Evolutionary conservation across 108 stramenopile genomes (phyloP).

Genomic region (Nitzschia putrida): DNA sequence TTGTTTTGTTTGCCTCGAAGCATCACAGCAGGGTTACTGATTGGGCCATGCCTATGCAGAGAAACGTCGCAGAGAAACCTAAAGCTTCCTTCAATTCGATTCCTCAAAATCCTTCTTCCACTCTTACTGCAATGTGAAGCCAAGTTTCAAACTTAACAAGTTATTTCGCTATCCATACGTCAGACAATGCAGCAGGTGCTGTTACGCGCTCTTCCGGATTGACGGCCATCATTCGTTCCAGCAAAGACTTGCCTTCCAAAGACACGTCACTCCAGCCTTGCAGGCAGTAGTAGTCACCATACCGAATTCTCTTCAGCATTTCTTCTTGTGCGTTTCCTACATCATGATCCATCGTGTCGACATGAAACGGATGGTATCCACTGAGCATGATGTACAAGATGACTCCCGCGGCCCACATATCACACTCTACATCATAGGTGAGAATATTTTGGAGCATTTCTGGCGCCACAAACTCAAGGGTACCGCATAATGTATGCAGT

Average conservation of each 20-base stretch:
- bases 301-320: conserved; percentile 61
- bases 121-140: too few species aligned
- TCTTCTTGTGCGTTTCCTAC: conserved; percentile 58
- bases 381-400: conserved; percentile 88
- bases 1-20: too few species aligned
- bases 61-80: too few species aligned
- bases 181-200: conserved; percentile 60
- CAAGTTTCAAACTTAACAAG: too few species aligned
- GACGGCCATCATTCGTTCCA: conserved; percentile 61
- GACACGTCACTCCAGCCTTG: conserved; percentile 62
- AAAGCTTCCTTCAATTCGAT: too few species aligned
- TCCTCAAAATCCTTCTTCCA: too few species aligned
- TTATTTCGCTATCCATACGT: conserved; percentile 84
- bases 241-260: conserved; percentile 64
- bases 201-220: conserved; percentile 69
- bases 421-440: conserved; percentile 82
- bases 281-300: conserved; percentile 70
- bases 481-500: conserved; percentile 84
- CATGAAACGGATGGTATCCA: conserved; percentile 59
- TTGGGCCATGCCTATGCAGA: too few species aligned
- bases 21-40: too few species aligned
- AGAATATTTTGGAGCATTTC: conserved; percentile 65
- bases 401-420: conserved; percentile 92
- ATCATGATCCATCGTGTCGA: too few species aligned
- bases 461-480: conserved; percentile 89